These are phyloP conservation scores for Camellia oleifera DNA, from an alignment of 179 eudicot species.

Conservation along the genomic window DNA sequence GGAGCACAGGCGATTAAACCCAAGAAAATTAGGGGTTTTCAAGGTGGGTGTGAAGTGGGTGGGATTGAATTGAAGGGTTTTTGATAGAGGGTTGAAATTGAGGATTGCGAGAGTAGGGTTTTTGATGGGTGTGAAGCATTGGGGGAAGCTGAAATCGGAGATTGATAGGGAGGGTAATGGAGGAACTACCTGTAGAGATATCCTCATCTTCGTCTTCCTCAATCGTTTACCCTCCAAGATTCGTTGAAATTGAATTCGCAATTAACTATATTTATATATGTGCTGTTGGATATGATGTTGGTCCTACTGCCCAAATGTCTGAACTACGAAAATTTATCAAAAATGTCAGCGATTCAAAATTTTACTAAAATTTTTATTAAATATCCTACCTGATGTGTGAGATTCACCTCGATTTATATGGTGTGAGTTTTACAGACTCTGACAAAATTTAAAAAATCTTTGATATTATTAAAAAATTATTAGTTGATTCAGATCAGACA, in stretches of 20 bases:
- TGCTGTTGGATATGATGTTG: too few species aligned
- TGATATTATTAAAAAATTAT: too few species aligned
- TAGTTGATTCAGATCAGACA: too few species aligned
- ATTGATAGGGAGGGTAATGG: conserved; percentile 33
- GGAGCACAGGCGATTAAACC: conserved; percentile 18
- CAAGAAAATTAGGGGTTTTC: conserved; percentile 29
- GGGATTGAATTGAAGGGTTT: conserved; percentile 28
- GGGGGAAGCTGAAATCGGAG: conserved; percentile 26
- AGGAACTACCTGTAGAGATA: conserved; percentile 36
- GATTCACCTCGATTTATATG: too few species aligned
- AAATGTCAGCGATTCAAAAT: too few species aligned
- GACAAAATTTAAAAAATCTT: too few species aligned
- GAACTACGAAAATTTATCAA: too few species aligned
- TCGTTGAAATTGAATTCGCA: conserved; percentile 13
- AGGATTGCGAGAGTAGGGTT: conserved; percentile 30
- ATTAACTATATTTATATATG: not conserved
- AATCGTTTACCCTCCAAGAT: not conserved
- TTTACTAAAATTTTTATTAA: too few species aligned
- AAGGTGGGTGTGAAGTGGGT: conserved; percentile 35
- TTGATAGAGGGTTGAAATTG: conserved; percentile 29
- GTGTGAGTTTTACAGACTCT: too few species aligned
- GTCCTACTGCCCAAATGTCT: too few species aligned
- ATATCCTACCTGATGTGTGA: too few species aligned
- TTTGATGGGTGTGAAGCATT: conserved; percentile 21
- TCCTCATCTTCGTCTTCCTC: conserved; percentile 30